Evolutionary conservation across 345 rosid species (phyloP).

Genomic region (Salix exigua): DNA sequence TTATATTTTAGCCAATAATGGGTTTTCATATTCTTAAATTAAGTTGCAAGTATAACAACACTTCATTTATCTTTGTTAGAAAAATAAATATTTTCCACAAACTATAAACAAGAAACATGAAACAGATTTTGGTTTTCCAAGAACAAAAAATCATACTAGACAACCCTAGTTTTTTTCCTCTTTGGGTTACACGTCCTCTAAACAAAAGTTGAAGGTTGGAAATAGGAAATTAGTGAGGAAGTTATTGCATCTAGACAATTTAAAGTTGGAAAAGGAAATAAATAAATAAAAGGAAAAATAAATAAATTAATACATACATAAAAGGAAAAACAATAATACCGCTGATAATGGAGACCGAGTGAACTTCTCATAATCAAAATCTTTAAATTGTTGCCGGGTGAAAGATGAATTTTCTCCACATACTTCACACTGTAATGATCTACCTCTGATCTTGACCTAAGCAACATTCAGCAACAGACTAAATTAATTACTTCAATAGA

Average conservation of each 20-base stretch:
- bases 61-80: no score
- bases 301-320: neutral
- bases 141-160: no score
- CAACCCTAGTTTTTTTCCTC: no score
- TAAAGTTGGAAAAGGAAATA: neutral
- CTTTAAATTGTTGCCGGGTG: constrained; percentile 47
- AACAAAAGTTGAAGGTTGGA: no score
- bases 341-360: constrained; percentile 64
- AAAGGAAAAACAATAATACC: constrained; percentile 31
- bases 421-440: constrained; percentile 62
- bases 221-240: neutral
- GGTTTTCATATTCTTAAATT: no score
- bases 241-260: neutral
- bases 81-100: no score
- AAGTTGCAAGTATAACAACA: no score
- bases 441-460: constrained; percentile 83
- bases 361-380: constrained; percentile 84
- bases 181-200: no score
- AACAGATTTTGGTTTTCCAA: no score
- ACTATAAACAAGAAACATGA: no score
- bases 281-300: neutral
- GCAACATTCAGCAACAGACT: constrained; percentile 2
- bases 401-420: constrained; percentile 69
- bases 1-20: no score
- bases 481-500: neutral